Evolutionary conservation across 2,329 filamentous ascomycete species (phyloP).

Genomic region (Orbilia javanica): DNA sequence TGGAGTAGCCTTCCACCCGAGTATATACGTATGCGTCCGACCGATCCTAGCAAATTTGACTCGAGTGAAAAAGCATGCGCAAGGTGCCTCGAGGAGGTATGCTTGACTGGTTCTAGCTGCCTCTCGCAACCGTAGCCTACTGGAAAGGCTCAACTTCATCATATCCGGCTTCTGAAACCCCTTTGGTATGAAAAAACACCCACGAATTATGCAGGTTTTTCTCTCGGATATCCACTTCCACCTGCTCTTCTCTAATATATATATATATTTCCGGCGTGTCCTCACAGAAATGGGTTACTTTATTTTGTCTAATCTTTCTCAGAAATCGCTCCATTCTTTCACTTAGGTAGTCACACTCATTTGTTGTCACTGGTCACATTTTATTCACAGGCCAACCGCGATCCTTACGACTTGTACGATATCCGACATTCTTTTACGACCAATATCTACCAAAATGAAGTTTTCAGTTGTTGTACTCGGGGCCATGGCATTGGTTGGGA

Average conservation of each 20-base stretch:
- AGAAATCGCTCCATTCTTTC: neutral
- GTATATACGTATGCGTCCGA: too few relatives aligned
- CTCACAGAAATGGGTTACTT: neutral
- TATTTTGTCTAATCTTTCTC: constrained; percentile 13
- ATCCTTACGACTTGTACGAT: neutral
- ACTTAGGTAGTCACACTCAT: neutral
- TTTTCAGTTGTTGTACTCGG: constrained; percentile 18
- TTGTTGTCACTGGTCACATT: neutral
- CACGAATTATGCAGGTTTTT: too few relatives aligned
- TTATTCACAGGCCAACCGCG: neutral
- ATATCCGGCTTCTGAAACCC: neutral
- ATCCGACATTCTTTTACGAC: neutral
- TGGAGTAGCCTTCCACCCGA: neutral
- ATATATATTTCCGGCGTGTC: neutral
- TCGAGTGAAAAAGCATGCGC: neutral
- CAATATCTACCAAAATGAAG: constrained; percentile 36
- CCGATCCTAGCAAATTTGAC: neutral
- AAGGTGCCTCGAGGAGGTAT: neutral
- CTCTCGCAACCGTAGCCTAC: neutral
- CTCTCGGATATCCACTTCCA: neutral
- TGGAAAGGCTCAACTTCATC: neutral
- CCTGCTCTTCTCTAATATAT: neutral
- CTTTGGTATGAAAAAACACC: neutral
- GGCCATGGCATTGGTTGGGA: constrained; percentile 16
- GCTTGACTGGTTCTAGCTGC: neutral